phyloP scores from a whole-genome alignment of 108 stramenopile species.

The Schizochytrium sp. region DNA sequence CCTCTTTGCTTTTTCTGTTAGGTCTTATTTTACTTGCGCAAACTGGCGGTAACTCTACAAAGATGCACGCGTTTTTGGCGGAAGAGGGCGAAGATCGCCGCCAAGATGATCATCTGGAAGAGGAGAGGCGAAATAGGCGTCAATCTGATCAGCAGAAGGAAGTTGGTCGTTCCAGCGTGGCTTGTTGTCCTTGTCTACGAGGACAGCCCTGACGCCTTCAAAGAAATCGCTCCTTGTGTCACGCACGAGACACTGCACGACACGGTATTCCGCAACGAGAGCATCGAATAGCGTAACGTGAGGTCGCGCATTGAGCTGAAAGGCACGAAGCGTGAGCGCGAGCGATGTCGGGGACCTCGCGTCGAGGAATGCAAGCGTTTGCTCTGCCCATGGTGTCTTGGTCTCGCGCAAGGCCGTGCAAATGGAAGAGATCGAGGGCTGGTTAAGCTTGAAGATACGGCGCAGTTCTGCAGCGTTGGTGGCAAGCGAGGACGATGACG shows the following conservation, averaged over 20 bases:
- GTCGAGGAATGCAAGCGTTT: constrained; percentile 50
- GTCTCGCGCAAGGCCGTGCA: neutral
- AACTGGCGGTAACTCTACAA: no score
- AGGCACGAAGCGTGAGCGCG: constrained; percentile 52
- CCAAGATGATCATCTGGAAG: neutral
- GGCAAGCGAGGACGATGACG: no score
- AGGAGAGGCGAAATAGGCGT: neutral
- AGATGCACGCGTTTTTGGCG: neutral
- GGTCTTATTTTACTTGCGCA: no score
- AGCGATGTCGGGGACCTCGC: constrained; percentile 68
- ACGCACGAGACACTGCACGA: constrained; percentile 45
- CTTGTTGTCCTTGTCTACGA: constrained; percentile 77
- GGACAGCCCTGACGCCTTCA: constrained; percentile 83
- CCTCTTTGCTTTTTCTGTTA: no score
- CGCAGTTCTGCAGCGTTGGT: no score
- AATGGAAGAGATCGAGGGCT: no score
- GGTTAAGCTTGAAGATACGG: no score
- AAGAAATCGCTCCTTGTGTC: constrained; percentile 67
- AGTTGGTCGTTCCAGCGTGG: constrained; percentile 61
- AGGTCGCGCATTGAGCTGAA: constrained; percentile 46
- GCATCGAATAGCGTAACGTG: constrained; percentile 46
- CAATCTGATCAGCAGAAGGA: neutral
- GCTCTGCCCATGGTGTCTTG: constrained; percentile 44
- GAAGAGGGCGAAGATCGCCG: neutral
- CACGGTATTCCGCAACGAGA: constrained; percentile 70